These are phyloP conservation scores for Mucuna pruriens DNA, from an alignment of 306 rosid genomes.

Conservation along the genomic window DNA sequence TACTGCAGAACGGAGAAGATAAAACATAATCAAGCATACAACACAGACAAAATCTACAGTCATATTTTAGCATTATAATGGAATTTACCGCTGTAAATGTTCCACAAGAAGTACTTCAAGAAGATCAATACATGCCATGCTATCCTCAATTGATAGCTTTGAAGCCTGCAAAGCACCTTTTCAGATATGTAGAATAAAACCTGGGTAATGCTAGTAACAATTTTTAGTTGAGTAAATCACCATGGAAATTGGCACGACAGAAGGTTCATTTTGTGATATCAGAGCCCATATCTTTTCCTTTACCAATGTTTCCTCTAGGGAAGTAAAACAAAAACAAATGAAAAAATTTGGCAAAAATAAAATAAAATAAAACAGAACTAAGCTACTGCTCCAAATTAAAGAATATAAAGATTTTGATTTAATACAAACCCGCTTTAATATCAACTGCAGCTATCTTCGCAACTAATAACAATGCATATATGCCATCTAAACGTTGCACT, in stretches of 20 bases:
- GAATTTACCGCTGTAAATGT: conserved; percentile 69
- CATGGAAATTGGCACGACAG: conserved; percentile 77
- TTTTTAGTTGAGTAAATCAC: conserved; percentile 50
- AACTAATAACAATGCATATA: conserved; percentile 85
- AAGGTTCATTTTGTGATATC: conserved; percentile 88
- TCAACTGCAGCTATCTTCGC: conserved; percentile 88
- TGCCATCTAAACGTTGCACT: conserved; percentile 94
- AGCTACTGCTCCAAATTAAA: conserved; percentile 21
- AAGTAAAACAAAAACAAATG: conserved; percentile 38
- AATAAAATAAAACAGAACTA: not conserved
- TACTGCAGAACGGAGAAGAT: conserved; percentile 57
- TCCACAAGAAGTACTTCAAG: conserved; percentile 79
- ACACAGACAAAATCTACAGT: not conserved
- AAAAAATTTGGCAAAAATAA: not conserved
- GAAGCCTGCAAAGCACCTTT: conserved; percentile 64
- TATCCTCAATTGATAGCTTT: conserved; percentile 79
- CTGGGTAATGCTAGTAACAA: conserved; percentile 19
- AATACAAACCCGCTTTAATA: conserved; percentile 84
- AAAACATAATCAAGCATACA: conserved; percentile 26
- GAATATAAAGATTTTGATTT: conserved; percentile 21
- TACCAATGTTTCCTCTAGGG: conserved; percentile 72
- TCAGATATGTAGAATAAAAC: conserved; percentile 35
- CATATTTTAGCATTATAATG: conserved; percentile 20
- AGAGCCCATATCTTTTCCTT: conserved; percentile 93
- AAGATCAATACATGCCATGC: conserved; percentile 78